Evolutionary conservation across 441 rosid genomes (phyloP).

Genomic region (Syzygium malaccense): DNA sequence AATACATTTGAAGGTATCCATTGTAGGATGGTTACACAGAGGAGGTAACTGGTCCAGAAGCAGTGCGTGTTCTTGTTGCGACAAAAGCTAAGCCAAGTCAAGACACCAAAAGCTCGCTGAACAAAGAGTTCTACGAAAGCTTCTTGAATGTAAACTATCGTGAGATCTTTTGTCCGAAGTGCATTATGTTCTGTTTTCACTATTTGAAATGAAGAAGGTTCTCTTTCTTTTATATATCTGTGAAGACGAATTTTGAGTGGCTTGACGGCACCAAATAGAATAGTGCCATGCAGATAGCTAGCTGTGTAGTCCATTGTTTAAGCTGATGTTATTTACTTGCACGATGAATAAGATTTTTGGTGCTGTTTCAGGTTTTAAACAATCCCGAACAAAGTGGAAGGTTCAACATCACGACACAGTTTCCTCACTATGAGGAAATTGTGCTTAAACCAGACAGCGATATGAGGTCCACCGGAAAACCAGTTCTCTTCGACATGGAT

Average conservation of each 20-base stretch:
- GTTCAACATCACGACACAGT: constrained; percentile 60
- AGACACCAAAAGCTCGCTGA: constrained; percentile 33
- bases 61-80: constrained; percentile 73
- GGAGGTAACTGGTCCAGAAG: constrained; percentile 48
- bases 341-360: neutral
- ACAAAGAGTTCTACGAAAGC: constrained; percentile 51
- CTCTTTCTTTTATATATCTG: neutral
- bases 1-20: neutral
- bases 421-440: constrained; percentile 53
- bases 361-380: constrained; percentile 51
- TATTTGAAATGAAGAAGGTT: neutral
- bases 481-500: constrained; percentile 34
- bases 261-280: neutral
- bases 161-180: neutral
- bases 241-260: neutral
- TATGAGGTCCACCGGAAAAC: constrained; percentile 13
- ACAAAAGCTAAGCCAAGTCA: constrained; percentile 55
- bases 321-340: neutral
- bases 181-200: neutral
- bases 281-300: neutral
- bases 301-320: neutral
- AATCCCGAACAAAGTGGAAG: constrained; percentile 48
- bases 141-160: constrained; percentile 63
- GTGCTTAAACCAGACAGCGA: constrained; percentile 29
- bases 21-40: constrained; percentile 74